phyloP scores from a whole-genome alignment of 2,329 filamentous ascomycete genomes.

The Diplodia corticola region DNA sequence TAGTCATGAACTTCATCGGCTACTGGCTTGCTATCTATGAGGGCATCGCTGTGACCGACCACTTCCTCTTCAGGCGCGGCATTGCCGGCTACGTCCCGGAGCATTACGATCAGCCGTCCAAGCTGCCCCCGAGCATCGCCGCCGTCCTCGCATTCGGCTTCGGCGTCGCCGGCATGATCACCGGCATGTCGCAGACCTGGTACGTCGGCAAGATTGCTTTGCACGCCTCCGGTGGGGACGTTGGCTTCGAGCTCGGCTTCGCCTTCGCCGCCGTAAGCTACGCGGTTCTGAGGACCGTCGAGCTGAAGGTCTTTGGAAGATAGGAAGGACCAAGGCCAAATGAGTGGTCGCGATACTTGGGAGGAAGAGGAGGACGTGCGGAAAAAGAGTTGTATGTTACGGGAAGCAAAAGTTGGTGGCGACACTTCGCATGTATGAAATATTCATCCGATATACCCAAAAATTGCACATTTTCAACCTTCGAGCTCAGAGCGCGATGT shows the following conservation, averaged over 20 bases:
- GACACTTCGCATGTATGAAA: neutral
- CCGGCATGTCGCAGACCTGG: conserved; percentile 72
- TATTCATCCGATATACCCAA: conserved; percentile 1
- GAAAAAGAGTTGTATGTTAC: neutral
- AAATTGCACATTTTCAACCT: neutral
- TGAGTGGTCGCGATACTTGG: neutral
- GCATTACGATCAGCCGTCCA: conserved; percentile 57
- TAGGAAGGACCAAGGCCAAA: conserved; percentile 29
- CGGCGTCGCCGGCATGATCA: conserved; percentile 65
- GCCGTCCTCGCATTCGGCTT: conserved; percentile 63
- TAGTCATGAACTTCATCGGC: conserved; percentile 61
- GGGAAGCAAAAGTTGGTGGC: neutral
- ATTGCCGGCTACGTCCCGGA: conserved; percentile 61
- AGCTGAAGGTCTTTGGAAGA: conserved; percentile 48
- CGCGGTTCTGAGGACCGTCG: conserved; percentile 51
- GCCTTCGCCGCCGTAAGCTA: conserved; percentile 59
- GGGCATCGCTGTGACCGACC: conserved; percentile 64
- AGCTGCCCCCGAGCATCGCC: conserved; percentile 64
- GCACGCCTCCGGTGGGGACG: conserved; percentile 59
- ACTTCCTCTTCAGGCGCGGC: conserved; percentile 67
- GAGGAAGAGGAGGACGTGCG: neutral
- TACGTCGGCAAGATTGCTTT: conserved; percentile 65
- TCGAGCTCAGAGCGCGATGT: neutral
- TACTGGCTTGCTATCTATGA: conserved; percentile 78
- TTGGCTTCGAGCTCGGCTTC: conserved; percentile 68